These are phyloP conservation scores for Leucogyrophana mollusca DNA, from an alignment of 768 basidiomycete genomes.

Conservation along the genomic window DNA sequence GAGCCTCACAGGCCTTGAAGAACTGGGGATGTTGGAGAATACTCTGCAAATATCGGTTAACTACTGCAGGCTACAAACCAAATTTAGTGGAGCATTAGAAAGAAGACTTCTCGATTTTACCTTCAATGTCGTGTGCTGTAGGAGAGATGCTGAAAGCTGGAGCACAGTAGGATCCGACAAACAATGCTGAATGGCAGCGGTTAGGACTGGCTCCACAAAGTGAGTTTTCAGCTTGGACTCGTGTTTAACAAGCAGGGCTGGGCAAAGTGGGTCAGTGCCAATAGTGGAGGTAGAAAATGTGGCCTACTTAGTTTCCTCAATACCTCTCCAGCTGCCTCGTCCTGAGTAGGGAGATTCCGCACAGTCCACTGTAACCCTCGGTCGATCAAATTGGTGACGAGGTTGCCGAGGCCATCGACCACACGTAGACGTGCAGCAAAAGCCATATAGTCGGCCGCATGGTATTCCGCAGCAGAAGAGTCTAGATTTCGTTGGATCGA, in stretches of 20 bases:
- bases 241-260: slow-evolving; percentile 13
- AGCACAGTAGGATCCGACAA: slow-evolving; percentile 43
- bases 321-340: slow-evolving; percentile 17
- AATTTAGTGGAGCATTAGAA: neutral
- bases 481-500: slow-evolving; percentile 27
- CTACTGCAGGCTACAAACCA: slow-evolving; percentile 53
- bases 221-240: slow-evolving; percentile 42
- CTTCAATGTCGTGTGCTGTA: slow-evolving; percentile 55
- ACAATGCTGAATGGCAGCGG: slow-evolving; percentile 59
- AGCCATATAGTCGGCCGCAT: slow-evolving; percentile 29
- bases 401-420: slow-evolving; percentile 19
- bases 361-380: slow-evolving; percentile 55
- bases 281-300: neutral
- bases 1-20: slow-evolving; percentile 39
- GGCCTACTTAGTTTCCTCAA: slow-evolving; percentile 41
- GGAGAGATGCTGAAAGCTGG: slow-evolving; percentile 40
- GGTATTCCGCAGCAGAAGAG: slow-evolving; percentile 18
- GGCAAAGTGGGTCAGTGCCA: neutral
- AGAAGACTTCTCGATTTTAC: slow-evolving; percentile 34
- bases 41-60: slow-evolving; percentile 75
- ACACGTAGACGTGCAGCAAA: slow-evolving; percentile 30
- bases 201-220: slow-evolving; percentile 70
- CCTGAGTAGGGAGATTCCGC: slow-evolving; percentile 38
- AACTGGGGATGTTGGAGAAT: slow-evolving; percentile 72
- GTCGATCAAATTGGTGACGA: slow-evolving; percentile 38